Evolutionary conservation across 2,329 filamentous ascomycete genomes (phyloP).

Genomic region (Plenodomus lindquistii): DNA sequence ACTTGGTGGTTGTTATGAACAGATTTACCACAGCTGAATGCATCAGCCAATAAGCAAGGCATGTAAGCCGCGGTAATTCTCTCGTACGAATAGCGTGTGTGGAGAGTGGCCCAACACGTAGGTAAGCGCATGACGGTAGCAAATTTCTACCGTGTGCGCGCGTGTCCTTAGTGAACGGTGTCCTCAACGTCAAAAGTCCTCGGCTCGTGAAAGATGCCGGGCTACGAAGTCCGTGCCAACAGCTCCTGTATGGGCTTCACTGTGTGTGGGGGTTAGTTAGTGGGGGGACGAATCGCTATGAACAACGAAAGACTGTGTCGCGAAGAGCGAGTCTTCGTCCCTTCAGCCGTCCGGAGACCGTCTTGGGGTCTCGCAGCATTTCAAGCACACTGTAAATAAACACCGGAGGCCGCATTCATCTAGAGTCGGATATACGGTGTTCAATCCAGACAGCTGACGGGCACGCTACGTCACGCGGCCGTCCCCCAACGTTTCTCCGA

Average conservation of each 20-base stretch:
- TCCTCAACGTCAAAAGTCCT: neutral
- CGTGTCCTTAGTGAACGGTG: neutral
- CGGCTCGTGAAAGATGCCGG: neutral
- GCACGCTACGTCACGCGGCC: slow-evolving; percentile 9
- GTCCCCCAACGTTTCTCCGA: slow-evolving; percentile 9
- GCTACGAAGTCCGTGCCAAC: neutral
- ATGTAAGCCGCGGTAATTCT: neutral
- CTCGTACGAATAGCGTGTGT: neutral
- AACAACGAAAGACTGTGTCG: too few species aligned
- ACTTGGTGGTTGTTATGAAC: neutral
- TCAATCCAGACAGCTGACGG: slow-evolving; percentile 2
- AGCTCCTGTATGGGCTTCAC: too few species aligned
- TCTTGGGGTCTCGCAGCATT: too few species aligned
- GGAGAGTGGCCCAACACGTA: neutral
- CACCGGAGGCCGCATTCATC: too few species aligned
- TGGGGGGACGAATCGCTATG: neutral
- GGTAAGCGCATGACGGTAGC: neutral
- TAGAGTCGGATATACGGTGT: too few species aligned
- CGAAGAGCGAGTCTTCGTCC: too few species aligned
- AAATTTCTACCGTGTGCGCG: neutral
- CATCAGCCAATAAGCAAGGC: too few species aligned
- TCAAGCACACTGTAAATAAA: too few species aligned
- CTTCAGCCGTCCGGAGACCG: too few species aligned
- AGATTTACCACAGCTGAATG: neutral
- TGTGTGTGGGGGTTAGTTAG: neutral